These are phyloP conservation scores for Podospora conica DNA, from an alignment of 495 filamentous ascomycete genomes.

Conservation along the genomic window DNA sequence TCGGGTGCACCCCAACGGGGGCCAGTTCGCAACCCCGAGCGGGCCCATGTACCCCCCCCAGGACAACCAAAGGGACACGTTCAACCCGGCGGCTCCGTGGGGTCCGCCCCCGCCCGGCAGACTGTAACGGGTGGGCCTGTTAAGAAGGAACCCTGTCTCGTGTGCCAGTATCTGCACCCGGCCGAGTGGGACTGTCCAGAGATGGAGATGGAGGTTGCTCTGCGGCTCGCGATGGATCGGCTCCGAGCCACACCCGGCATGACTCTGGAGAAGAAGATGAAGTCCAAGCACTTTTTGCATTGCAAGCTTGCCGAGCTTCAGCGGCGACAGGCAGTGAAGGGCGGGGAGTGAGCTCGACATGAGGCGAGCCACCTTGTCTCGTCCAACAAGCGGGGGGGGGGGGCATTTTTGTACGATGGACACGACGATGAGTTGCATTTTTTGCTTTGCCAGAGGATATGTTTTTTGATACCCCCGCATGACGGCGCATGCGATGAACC, in stretches of 20 bases:
- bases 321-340: not conserved
- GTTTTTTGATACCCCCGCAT: not conserved
- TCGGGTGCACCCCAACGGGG: not conserved
- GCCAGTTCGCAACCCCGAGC: not conserved
- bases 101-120: not conserved
- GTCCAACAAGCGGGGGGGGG: not conserved
- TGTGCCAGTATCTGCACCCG: conserved; percentile 29
- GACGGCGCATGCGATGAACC: not conserved
- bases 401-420: not conserved
- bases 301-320: not conserved
- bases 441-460: not conserved
- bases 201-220: conserved; percentile 22
- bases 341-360: not conserved
- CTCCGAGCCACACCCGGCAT: conserved; percentile 1
- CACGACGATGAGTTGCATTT: not conserved
- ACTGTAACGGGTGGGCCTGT: conserved; percentile 9
- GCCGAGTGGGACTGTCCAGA: conserved; percentile 26
- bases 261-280: not conserved
- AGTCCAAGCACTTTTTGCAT: not conserved
- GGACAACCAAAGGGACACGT: not conserved
- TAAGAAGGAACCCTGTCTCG: conserved; percentile 22
- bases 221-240: conserved; percentile 24
- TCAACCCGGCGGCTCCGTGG: not conserved
- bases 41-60: not conserved
- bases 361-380: not conserved